Percentiles rank a stretch among this genome's conserved stretches.
Conservation (phyloP, 1,284 basidiomycete genomes). For the Exobasidium rhododendri region DNA sequence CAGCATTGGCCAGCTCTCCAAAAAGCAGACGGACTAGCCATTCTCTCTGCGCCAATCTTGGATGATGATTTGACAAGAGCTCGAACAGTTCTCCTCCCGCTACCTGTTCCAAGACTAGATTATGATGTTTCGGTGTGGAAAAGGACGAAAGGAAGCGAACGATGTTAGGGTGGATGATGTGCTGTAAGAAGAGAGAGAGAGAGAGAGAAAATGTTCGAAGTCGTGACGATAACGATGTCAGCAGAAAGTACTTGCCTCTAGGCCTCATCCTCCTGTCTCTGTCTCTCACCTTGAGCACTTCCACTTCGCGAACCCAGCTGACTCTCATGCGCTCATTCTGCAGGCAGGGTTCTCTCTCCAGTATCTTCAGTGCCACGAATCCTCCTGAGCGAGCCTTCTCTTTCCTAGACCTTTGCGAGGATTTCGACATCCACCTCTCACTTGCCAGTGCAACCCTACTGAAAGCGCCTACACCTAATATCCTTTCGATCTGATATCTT, state of each 20-base stretch:
- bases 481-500: constrained; percentile 35
- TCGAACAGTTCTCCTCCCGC: constrained; percentile 81
- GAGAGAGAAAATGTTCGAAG: no score
- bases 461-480: constrained; percentile 51
- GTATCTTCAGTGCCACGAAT: constrained; percentile 80
- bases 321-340: constrained; percentile 71
- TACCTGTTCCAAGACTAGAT: constrained; percentile 75
- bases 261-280: no score
- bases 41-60: constrained; percentile 60
- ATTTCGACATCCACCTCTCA: not conserved
- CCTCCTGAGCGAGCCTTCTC: constrained; percentile 41
- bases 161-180: constrained; percentile 67
- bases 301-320: constrained; percentile 80
- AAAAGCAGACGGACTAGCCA: constrained; percentile 70
- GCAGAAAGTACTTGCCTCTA: no score
- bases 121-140: constrained; percentile 71
- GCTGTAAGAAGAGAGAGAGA: not conserved
- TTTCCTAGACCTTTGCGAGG: no score
- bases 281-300: constrained; percentile 64
- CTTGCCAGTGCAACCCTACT: constrained; percentile 47
- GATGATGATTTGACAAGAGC: constrained; percentile 63
- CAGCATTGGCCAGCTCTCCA: constrained; percentile 73
- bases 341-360: constrained; percentile 63
- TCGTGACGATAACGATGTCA: no score
- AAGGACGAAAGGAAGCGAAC: constrained; percentile 72